A percentile compares a stretch with the other conserved stretches of the same genome.
phyloP scores from a whole-genome alignment of 352 stramenopile genomes.

The Discostella stelligera region DNA sequence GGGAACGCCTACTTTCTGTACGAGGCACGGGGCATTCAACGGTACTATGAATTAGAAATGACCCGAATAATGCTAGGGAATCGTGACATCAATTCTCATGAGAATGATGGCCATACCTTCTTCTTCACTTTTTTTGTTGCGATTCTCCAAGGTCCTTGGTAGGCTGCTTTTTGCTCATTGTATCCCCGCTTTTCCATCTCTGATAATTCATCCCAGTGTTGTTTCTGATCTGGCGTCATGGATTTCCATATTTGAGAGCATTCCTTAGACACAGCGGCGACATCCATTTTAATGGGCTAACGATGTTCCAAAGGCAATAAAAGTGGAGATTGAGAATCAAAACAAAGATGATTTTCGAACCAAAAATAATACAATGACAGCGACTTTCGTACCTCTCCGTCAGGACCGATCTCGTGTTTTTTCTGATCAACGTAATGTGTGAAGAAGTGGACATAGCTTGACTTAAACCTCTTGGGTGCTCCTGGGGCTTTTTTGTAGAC shows the following conservation, averaged over 20 bases:
- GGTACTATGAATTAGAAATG: not conserved
- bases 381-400: slow-evolving; percentile 41
- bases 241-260: slow-evolving; percentile 36
- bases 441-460: slow-evolving; percentile 50
- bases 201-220: slow-evolving; percentile 87
- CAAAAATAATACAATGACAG: no score
- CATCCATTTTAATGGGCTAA: slow-evolving; percentile 29
- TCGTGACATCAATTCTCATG: no score
- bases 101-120: slow-evolving; percentile 27
- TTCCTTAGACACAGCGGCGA: slow-evolving; percentile 30
- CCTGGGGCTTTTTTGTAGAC: slow-evolving; percentile 43
- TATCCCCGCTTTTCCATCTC: slow-evolving; percentile 91
- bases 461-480: slow-evolving; percentile 46
- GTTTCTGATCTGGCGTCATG: slow-evolving; percentile 88
- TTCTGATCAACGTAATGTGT: slow-evolving; percentile 32
- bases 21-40: not conserved
- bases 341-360: no score
- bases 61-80: no score
- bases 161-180: slow-evolving; percentile 89
- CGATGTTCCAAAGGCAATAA: not conserved
- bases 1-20: slow-evolving; percentile 28
- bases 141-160: slow-evolving; percentile 85
- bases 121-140: slow-evolving; percentile 83
- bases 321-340: not conserved
- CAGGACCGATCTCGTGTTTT: slow-evolving; percentile 18